These are phyloP conservation scores for Olyra latifolia DNA, from an alignment of 176 grass and related monocot species.

Conservation along the genomic window DNA sequence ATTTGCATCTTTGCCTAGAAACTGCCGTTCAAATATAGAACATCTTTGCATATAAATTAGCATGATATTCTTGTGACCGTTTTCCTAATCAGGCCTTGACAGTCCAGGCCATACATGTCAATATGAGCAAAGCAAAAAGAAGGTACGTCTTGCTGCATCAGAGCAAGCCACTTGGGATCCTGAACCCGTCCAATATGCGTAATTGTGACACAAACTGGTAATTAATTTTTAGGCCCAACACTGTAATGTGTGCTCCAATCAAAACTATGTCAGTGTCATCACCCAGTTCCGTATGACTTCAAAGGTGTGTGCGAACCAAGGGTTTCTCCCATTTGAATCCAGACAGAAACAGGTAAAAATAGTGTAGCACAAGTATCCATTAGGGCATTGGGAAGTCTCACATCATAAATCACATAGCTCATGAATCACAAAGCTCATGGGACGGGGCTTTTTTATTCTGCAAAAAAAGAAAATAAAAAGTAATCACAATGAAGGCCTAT, in stretches of 20 bases:
- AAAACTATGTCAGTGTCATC: not conserved
- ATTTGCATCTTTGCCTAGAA: too few relatives aligned
- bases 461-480: too few relatives aligned
- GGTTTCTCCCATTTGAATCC: not conserved
- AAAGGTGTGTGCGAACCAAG: not conserved
- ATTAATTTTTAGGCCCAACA: not conserved
- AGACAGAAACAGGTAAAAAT: not conserved
- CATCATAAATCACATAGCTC: too few relatives aligned
- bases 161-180: not conserved
- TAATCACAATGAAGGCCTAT: too few relatives aligned
- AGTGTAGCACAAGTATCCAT: not conserved
- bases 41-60: too few relatives aligned
- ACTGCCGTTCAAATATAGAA: too few relatives aligned
- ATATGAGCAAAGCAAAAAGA: too few relatives aligned
- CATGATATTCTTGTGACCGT: too few relatives aligned
- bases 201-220: not conserved
- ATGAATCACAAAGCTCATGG: too few relatives aligned
- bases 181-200: constrained; percentile 10
- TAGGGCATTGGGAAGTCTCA: not conserved
- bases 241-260: not conserved
- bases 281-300: not conserved
- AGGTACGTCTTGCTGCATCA: not conserved
- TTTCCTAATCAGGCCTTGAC: too few relatives aligned
- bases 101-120: too few relatives aligned
- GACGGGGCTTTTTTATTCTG: too few relatives aligned